Evolutionary conservation across 768 basidiomycete genomes (phyloP), one percentile per base, ranked within the genome.

Genomic region (Boletus rubroflammeus): DNA sequence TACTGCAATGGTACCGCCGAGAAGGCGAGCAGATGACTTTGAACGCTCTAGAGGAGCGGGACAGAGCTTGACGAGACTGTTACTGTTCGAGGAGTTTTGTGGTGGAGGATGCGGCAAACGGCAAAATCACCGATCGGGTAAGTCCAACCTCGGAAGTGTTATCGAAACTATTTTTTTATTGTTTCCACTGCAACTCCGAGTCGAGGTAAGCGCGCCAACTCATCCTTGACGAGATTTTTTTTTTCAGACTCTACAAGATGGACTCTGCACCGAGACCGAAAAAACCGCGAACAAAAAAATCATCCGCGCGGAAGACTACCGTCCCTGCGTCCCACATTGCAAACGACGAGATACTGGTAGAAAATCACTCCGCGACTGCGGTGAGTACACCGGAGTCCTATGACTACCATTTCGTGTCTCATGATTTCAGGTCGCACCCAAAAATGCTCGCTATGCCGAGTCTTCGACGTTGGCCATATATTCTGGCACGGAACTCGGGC

Each of bases 391-490:
- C 6, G 5, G n/a, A 13, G 9, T 21, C 29, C 19, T 7, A 14
- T 7, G 13, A n/a, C 25, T 23, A 6, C 21, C n/a, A 11, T 47
- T 14, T 21, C 19, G 35, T 42, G 8, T 56, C 52, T 61, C 3
- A 61, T 29, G 81, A 19, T 55, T 45, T 31, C 43, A 68, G 83
- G 67, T 70, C 43, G 67, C 73, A 26, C 72, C 78, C 15, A 83
- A 78, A 61, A 83, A 81, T 44, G 65, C 62, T 62, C 84, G 90
- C 38, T 93, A 93, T 66, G 72, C 73, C 44, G 90, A 93, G 67
- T 67, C 79, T 8, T 73, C 84, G 9, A 72, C 77, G 8, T 61
- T 88, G n/a, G 78, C 81, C 9, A 76, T 91, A 46, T 78, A 78
- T 42, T 83, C 85, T n/a, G 90, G 88, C 7, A 67, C 76, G 26